A percentile compares a stretch with the other conserved stretches of the same genome.
Conservation (phyloP, 352 stramenopile species). For the Phytophthora sansomeana region DNA sequence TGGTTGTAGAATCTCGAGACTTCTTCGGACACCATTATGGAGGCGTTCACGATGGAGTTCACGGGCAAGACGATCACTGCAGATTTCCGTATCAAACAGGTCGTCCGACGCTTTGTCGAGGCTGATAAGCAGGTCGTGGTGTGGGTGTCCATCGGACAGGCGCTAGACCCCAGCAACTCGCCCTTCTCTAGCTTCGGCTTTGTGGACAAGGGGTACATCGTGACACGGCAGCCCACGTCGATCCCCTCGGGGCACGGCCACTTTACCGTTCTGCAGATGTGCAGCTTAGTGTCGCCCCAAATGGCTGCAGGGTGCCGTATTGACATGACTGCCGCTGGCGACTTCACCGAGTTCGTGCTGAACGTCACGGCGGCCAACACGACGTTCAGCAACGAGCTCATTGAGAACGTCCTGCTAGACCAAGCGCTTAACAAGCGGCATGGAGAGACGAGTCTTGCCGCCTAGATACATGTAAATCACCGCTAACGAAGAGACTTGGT, state of each 20-base stretch:
- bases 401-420: constrained; percentile 63
- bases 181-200: constrained; percentile 52
- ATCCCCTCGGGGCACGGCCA: constrained; percentile 29
- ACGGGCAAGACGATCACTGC: constrained; percentile 39
- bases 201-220: constrained; percentile 67
- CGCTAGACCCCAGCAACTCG: constrained; percentile 36
- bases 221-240: constrained; percentile 51
- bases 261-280: constrained; percentile 64
- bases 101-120: constrained; percentile 47
- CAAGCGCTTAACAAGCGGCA: constrained; percentile 32
- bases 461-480: not conserved
- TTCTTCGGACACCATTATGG: constrained; percentile 54
- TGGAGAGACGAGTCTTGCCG: constrained; percentile 14
- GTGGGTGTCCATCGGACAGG: constrained; percentile 46
- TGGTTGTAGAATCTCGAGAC: constrained; percentile 28
- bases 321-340: constrained; percentile 41
- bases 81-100: constrained; percentile 49
- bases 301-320: constrained; percentile 41
- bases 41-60: constrained; percentile 54
- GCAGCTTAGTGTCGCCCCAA: constrained; percentile 61
- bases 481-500: not conserved
- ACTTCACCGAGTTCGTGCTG: constrained; percentile 64
- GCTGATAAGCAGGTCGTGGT: constrained; percentile 50
- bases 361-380: constrained; percentile 52
- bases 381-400: constrained; percentile 54